These are phyloP conservation scores for Diaporthe destruens DNA, from an alignment of 2,329 filamentous ascomycete species.

Conservation along the genomic window DNA sequence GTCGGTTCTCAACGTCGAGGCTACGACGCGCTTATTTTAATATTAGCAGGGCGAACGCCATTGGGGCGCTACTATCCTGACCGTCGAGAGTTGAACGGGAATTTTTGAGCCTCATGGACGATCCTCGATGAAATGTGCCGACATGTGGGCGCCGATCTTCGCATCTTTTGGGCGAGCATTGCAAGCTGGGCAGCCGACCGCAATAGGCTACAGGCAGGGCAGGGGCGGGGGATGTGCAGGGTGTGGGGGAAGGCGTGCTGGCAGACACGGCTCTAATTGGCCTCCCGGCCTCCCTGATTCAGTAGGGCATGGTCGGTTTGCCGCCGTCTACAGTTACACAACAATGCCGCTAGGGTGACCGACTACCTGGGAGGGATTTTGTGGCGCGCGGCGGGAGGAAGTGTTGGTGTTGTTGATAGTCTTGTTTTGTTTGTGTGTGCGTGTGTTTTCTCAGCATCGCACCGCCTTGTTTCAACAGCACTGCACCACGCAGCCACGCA, in stretches of 20 bases:
- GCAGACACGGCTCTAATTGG: slow-evolving; percentile 15
- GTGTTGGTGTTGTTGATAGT: background rate
- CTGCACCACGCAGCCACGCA: background rate
- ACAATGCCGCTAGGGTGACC: background rate
- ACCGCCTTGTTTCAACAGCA: slow-evolving; percentile 13
- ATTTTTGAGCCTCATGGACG: slow-evolving; percentile 28
- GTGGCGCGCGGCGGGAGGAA: background rate
- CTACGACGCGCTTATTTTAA: background rate
- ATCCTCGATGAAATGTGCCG: slow-evolving; percentile 19
- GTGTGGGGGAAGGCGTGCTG: slow-evolving; percentile 27
- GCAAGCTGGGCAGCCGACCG: slow-evolving; percentile 10
- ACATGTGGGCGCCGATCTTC: slow-evolving; percentile 29
- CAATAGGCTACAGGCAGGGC: background rate
- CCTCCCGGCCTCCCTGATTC: slow-evolving; percentile 6
- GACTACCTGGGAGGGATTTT: background rate
- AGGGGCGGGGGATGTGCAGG: background rate
- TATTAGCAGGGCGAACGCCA: background rate
- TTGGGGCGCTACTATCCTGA: background rate
- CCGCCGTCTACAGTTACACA: slow-evolving; percentile 15
- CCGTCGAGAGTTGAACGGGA: background rate
- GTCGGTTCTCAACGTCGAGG: no score
- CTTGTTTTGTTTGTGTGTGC: slow-evolving; percentile 28
- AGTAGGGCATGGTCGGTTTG: slow-evolving; percentile 8
- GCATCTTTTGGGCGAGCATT: background rate
- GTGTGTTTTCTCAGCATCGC: background rate